Evolutionary conservation across 129 eudicot genomes (phyloP).

Genomic region (Flaveria ramosissima): DNA sequence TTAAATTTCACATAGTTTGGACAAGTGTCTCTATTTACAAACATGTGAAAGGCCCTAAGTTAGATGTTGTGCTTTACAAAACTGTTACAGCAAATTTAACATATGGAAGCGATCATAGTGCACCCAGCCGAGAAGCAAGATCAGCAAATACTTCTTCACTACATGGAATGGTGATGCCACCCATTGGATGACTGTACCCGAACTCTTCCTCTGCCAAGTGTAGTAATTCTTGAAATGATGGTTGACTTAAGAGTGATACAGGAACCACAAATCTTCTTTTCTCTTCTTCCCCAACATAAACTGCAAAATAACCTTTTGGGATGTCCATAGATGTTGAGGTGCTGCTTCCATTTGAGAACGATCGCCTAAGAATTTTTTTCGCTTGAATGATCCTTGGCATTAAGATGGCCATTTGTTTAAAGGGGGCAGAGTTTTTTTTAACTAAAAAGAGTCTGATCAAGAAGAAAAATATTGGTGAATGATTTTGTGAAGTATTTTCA

Average conservation of each 20-base stretch:
- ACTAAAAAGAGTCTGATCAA: too few relatives aligned
- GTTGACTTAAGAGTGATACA: not conserved
- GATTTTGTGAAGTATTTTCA: too few relatives aligned
- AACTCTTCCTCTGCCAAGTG: not conserved
- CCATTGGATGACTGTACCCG: not conserved
- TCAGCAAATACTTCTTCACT: not conserved
- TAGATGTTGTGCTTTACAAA: not conserved
- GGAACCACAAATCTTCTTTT: not conserved
- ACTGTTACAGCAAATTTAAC: not conserved
- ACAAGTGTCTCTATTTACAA: not conserved
- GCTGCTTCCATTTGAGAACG: too few relatives aligned
- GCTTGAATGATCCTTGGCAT: too few relatives aligned
- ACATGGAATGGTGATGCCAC: constrained; percentile 3
- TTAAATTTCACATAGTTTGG: not conserved
- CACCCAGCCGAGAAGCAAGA: not conserved
- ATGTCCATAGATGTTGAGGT: too few relatives aligned
- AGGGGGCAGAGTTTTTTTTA: too few relatives aligned
- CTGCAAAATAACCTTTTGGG: too few relatives aligned
- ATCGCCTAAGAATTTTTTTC: too few relatives aligned
- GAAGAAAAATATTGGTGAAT: too few relatives aligned
- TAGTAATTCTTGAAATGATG: not conserved
- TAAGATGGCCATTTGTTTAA: too few relatives aligned
- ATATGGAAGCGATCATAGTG: not conserved
- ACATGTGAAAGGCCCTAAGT: not conserved
- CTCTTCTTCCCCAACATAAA: not conserved